Conservation (phyloP, 2,329 filamentous ascomycete genomes). For the Ascochyta fabae region DNA sequence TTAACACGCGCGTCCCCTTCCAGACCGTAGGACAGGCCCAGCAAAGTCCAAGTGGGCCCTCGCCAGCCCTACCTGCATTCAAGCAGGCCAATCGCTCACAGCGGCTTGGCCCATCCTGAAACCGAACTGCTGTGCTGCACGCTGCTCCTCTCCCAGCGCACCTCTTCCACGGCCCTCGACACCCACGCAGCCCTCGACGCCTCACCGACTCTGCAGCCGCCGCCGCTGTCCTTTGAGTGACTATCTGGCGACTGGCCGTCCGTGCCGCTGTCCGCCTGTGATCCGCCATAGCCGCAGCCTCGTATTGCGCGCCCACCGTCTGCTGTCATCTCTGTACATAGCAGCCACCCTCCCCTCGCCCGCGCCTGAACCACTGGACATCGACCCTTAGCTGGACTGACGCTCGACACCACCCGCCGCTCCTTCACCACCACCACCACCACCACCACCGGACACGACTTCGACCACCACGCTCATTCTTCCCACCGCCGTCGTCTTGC, state of each 20-base stretch:
- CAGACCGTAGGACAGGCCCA: constrained; percentile 3
- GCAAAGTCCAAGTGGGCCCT: background rate
- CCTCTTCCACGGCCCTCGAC: constrained; percentile 17
- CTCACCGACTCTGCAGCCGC: constrained; percentile 26
- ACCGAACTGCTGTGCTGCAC: background rate
- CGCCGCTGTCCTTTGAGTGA: background rate
- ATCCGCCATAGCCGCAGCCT: background rate
- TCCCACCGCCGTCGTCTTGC: constrained; percentile 23
- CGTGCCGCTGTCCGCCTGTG: background rate
- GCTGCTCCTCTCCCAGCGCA: background rate
- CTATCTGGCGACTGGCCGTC: background rate
- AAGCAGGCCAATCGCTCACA: constrained; percentile 6
- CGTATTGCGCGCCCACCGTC: background rate
- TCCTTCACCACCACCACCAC: constrained; percentile 1
- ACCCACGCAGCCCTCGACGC: constrained; percentile 19
- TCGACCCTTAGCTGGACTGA: constrained; percentile 16
- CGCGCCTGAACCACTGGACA: constrained; percentile 5
- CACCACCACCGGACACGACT: background rate
- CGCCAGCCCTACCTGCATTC: constrained; percentile 2
- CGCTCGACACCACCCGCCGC: constrained; percentile 12
- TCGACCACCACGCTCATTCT: constrained; percentile 22
- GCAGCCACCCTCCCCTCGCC: constrained; percentile 8
- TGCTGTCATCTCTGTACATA: background rate
- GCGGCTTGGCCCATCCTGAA: constrained; percentile 1
- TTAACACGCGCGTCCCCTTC: constrained; percentile 7